phyloP scores from a whole-genome alignment of 768 basidiomycete species.

The Boletus speciosus region DNA sequence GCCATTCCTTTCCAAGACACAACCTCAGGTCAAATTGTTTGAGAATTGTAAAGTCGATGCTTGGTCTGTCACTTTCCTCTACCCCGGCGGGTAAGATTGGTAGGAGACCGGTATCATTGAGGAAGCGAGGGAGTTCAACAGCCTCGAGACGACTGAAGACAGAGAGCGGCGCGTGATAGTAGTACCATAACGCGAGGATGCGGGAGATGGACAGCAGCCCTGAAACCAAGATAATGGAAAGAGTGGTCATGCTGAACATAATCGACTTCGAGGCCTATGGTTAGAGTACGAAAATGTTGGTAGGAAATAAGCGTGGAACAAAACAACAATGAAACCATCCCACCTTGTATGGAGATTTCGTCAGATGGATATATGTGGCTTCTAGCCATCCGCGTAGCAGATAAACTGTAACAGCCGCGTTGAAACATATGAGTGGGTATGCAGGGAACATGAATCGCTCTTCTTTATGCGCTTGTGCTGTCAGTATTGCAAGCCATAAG shows the following conservation, averaged over 20 bases:
- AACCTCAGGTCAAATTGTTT: slow-evolving; percentile 67
- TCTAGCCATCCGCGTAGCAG: slow-evolving; percentile 87
- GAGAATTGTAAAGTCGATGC: slow-evolving; percentile 67
- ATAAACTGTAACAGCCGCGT: slow-evolving; percentile 87
- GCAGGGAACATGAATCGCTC: slow-evolving; percentile 98
- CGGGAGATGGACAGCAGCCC: slow-evolving; percentile 74
- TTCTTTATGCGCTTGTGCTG: slow-evolving; percentile 89
- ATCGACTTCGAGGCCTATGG: slow-evolving; percentile 70
- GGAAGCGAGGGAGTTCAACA: slow-evolving; percentile 74
- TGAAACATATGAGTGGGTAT: slow-evolving; percentile 90
- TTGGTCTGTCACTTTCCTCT: slow-evolving; percentile 43
- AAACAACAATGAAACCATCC: slow-evolving; percentile 21
- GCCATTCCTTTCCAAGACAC: slow-evolving; percentile 94
- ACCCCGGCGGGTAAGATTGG: slow-evolving; percentile 40
- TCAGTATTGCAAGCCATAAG: slow-evolving; percentile 82
- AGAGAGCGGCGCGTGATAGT: slow-evolving; percentile 88
- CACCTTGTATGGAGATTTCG: slow-evolving; percentile 83
- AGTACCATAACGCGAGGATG: slow-evolving; percentile 76
- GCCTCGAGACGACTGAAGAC: slow-evolving; percentile 69
- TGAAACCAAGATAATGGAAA: slow-evolving; percentile 62
- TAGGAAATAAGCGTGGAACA: slow-evolving; percentile 1
- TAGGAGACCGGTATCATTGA: slow-evolving; percentile 68
- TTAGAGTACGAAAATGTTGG: neutral
- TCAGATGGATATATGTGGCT: slow-evolving; percentile 64
- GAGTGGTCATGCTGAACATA: slow-evolving; percentile 74